Evolutionary conservation across 495 filamentous ascomycete species (phyloP).

Genomic region (Chaetomium fimeti): DNA sequence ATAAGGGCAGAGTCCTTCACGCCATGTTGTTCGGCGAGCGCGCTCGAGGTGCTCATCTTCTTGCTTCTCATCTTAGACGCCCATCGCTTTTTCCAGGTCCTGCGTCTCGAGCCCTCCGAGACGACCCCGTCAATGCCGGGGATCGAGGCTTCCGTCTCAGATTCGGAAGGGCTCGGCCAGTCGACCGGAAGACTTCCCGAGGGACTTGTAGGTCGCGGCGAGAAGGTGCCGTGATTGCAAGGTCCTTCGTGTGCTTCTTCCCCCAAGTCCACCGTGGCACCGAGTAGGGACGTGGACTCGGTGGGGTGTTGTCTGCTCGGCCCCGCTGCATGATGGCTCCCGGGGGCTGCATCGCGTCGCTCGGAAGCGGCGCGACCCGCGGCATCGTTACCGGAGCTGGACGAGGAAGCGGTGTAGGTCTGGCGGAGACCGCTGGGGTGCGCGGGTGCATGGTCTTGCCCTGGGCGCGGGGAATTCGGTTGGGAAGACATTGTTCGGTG

Average conservation of each 20-base stretch:
- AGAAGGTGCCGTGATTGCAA: constrained; percentile 80
- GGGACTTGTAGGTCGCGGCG: constrained; percentile 57
- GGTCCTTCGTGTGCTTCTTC: constrained; percentile 47
- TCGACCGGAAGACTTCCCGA: constrained; percentile 44
- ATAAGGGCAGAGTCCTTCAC: constrained; percentile 57
- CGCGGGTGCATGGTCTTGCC: constrained; percentile 38
- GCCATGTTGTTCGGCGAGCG: constrained; percentile 60
- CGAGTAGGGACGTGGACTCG: constrained; percentile 49
- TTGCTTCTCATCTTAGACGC: constrained; percentile 48
- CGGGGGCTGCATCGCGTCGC: constrained; percentile 10
- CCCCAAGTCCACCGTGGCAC: constrained; percentile 22
- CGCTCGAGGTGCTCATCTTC: constrained; percentile 62
- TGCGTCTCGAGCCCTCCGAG: constrained; percentile 24
- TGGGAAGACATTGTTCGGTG: constrained; percentile 22
- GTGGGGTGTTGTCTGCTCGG: constrained; percentile 30
- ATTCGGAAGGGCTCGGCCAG: constrained; percentile 25
- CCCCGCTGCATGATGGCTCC: constrained; percentile 26
- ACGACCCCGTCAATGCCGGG: constrained; percentile 25
- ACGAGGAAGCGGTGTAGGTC: constrained; percentile 43
- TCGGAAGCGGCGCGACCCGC: not conserved
- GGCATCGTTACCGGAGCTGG: constrained; percentile 26
- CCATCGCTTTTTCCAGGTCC: constrained; percentile 40
- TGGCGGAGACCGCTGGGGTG: constrained; percentile 48
- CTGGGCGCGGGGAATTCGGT: constrained; percentile 9
- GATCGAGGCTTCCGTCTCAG: constrained; percentile 26